Evolutionary conservation across 345 rosid species (phyloP), one percentile per base, ranked within the genome.

Genomic region (Geranium brycei): DNA sequence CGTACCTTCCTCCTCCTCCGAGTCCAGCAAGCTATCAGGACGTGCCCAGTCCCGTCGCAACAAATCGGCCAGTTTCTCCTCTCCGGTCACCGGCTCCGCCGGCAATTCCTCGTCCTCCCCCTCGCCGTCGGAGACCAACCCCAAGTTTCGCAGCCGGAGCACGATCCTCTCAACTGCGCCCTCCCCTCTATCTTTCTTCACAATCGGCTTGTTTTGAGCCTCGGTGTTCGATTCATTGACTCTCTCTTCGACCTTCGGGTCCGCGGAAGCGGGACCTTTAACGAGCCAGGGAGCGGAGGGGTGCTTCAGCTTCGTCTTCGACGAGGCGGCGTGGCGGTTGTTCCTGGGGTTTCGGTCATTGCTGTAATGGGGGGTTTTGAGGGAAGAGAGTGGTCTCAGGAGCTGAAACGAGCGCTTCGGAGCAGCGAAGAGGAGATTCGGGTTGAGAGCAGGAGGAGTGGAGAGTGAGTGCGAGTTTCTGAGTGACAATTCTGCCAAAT

Each of bases 31-130:
- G 62, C 84, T 73, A 68, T 91, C 96, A 17, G 99, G 99, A 31
- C 96, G 80, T 11, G 87, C 70, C 99, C 99, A 91, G 65, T 91
- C 96, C 51, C 92, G 79, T 68, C 72, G 78, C 82, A 95, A 77
- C 63, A 95, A 67, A 70, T 90, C 97, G 5, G 88, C 86, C 35
- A 93, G 66, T 40, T 80, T 82, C 81, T 93, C 97, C 65, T 90
- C 91, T 40, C 99, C 99, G 0, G 87, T 85, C 65, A 75, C 78
- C 12, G 80, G 67, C 4, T 58, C 47, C 1, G 61, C 62, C 62
- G 67, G 76, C 63, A 31, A 61, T 32, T 69, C 83, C 0, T 64
- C 63, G 32, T 38, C 84, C 1, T 80, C 88, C 7, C 78, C 91
- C 40, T 82, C 90, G 17, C 82, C 93, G 58, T 87, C 88, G 1